Evolutionary conservation across 2,329 filamentous ascomycete genomes (phyloP), one percentile per base, ranked within the genome.

Genomic region (Ophiognomonia clavigignenti-juglandacearum): DNA sequence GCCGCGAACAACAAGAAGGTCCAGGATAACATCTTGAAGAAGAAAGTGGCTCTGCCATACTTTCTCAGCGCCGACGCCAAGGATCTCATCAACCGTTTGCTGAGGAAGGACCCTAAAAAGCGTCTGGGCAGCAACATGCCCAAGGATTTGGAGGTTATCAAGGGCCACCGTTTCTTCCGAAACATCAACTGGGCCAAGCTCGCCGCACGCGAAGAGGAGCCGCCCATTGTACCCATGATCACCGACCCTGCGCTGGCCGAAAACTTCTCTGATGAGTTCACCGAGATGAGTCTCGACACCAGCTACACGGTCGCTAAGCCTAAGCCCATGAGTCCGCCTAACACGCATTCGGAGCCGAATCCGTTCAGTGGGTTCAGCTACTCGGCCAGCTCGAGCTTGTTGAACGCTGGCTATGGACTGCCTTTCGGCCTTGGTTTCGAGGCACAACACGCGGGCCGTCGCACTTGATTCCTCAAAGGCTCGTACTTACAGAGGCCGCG

Each of bases 251-350:
- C 95, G 64, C 75, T 96, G 38, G 93, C 93, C 0, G 95, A 98
- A 77, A 98, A 98, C 69, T 98, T 98, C 67, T 80, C 87, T 0
- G 73, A 75, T n/a, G 90, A 96, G 62, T 98, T 98, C 64, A 98
- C 92, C 0, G 83, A 86, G 46, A 68, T 96, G 53, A 80, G 88
- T 4, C 73, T 97, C 44, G 95, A 87, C 62, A 89, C 90, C 6
- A 43, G 42, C 16, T 43, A 36, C 3, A 49, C 50, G 4, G 16
- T 43, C 4, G 23, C 35, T 55, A 68, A 75, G 32, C 43, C 35
- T 7, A 72, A 70, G 69, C 61, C 64, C 6, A 72, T 70, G 69
- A 61, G 62, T 11, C 55, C 58, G n/a, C 56, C 59, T 16, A 58
- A 59, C 13, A 57, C 58, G 23, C 63, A 59, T 42, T 62, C 60